Conservation (phyloP, 2,329 filamentous ascomycete genomes). For the Mollisia scopiformis region DNA sequence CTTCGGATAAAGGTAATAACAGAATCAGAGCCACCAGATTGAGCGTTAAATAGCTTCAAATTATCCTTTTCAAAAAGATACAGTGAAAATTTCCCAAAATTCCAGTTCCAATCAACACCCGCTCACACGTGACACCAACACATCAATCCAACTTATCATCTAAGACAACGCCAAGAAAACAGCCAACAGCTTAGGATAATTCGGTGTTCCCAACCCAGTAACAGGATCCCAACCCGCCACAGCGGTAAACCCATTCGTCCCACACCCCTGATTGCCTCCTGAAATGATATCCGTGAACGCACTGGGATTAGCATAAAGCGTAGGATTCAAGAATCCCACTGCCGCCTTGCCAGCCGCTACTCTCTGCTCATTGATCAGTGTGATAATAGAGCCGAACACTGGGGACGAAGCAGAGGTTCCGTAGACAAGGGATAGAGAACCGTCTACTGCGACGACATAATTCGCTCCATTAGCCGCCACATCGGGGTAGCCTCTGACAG, state of each 20-base stretch:
- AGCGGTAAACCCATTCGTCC: constrained; percentile 39
- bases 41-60: too few species aligned
- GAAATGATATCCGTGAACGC: constrained; percentile 35
- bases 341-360: constrained; percentile 36
- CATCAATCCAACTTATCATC: too few species aligned
- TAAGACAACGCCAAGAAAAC: constrained; percentile 20
- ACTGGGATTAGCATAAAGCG: constrained; percentile 23
- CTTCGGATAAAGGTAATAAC: too few species aligned
- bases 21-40: too few species aligned
- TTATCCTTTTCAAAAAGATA: too few species aligned
- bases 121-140: too few species aligned
- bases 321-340: constrained; percentile 42
- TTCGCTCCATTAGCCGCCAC: constrained; percentile 44
- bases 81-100: too few species aligned
- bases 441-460: constrained; percentile 47
- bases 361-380: constrained; percentile 41
- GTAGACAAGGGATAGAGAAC: constrained; percentile 45
- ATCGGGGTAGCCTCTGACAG: constrained; percentile 27
- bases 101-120: too few species aligned
- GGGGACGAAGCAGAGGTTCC: constrained; percentile 56
- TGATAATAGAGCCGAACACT: constrained; percentile 57
- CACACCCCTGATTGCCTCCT: constrained; percentile 30
- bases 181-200: constrained; percentile 46
- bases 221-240: constrained; percentile 38
- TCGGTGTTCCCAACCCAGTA: constrained; percentile 50